Evolutionary conservation across 2,329 filamentous ascomycete genomes (phyloP).

Genomic region (Claviceps humidiphila): DNA sequence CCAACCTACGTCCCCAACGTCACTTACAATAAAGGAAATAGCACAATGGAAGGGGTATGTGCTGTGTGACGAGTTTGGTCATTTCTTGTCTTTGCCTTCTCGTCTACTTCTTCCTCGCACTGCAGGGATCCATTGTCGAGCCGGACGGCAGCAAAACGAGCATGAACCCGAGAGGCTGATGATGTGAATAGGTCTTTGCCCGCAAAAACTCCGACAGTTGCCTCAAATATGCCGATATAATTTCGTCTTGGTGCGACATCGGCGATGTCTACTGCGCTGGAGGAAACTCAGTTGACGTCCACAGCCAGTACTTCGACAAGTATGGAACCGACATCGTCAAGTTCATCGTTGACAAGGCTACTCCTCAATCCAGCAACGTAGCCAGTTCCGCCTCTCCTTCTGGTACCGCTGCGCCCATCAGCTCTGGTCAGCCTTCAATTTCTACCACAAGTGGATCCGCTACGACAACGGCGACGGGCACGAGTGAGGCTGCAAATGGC

Average conservation of each 20-base stretch:
- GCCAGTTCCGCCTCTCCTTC: constrained; percentile 1
- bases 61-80: neutral
- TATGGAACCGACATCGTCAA: constrained; percentile 23
- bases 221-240: constrained; percentile 20
- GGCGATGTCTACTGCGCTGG: constrained; percentile 28
- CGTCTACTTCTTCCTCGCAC: neutral
- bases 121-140: too few species aligned
- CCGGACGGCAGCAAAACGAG: neutral
- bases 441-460: neutral
- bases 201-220: constrained; percentile 22
- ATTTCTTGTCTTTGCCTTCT: neutral
- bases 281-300: constrained; percentile 17
- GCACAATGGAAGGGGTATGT: constrained; percentile 24
- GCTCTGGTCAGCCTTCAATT: neutral
- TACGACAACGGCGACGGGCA: neutral
- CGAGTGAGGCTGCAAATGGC: neutral
- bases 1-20: constrained; percentile 24
- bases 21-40: constrained; percentile 24
- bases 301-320: constrained; percentile 21
- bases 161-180: neutral
- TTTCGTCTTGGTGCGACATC: constrained; percentile 28
- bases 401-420: neutral
- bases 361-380: neutral
- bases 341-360: constrained; percentile 22
- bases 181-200: constrained; percentile 19